phyloP scores from a whole-genome alignment of 2,329 filamentous ascomycete species.

The Graphilbum ipis-grandicollis region DNA sequence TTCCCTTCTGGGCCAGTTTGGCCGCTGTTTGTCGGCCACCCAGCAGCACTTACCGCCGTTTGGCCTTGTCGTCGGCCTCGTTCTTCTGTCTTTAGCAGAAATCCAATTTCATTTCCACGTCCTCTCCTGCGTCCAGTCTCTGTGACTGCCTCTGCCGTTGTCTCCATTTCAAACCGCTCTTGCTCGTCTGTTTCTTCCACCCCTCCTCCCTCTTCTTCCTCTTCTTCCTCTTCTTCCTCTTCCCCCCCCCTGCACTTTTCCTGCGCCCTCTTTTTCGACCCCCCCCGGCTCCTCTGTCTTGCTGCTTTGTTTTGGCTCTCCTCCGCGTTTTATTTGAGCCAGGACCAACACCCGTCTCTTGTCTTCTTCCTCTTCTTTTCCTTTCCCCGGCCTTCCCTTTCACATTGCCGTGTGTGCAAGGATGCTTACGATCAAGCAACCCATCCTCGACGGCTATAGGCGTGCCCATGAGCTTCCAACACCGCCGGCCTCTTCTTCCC shows the following conservation, averaged over 20 bases:
- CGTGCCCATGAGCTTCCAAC: constrained; percentile 45
- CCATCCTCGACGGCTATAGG: constrained; percentile 39
- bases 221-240: neutral
- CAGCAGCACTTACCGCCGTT: too few species aligned
- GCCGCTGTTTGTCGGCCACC: too few species aligned
- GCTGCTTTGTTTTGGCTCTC: neutral
- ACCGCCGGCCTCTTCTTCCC: constrained; percentile 33
- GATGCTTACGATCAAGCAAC: constrained; percentile 47
- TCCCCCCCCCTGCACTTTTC: neutral
- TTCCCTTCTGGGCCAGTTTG: too few species aligned
- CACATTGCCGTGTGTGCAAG: constrained; percentile 12
- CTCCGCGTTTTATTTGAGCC: neutral
- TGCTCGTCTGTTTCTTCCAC: constrained; percentile 1
- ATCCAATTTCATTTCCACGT: too few species aligned
- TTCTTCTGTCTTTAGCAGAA: too few species aligned
- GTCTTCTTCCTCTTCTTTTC: neutral
- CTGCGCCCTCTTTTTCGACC: neutral
- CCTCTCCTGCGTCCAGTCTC: neutral
- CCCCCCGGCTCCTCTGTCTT: too few species aligned
- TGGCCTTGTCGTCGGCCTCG: too few species aligned
- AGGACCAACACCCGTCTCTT: too few species aligned
- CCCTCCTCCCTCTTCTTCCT: neutral
- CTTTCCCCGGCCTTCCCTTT: neutral
- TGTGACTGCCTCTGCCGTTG: neutral
- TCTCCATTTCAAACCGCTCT: neutral